A percentile compares a stretch with the other conserved stretches of the same genome.
These are phyloP conservation scores for Fagopyrum tataricum DNA, from an alignment of 148 eudicot species.

Conservation along the genomic window DNA sequence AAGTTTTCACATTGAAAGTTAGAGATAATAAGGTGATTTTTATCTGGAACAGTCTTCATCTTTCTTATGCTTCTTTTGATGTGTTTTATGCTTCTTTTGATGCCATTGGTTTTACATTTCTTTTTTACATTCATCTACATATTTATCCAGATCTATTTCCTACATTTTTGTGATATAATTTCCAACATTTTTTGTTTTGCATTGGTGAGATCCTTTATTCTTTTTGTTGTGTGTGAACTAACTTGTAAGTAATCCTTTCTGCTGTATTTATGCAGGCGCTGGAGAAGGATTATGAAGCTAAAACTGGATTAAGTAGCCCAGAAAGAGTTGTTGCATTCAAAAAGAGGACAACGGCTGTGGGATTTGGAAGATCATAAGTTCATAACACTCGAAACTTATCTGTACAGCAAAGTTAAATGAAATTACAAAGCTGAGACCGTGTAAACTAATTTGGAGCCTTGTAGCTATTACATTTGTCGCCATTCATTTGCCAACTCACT, in stretches of 20 bases:
- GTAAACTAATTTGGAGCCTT: too few species aligned
- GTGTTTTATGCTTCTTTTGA: neutral
- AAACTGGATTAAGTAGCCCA: slow-evolving; percentile 63
- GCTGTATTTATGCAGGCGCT: slow-evolving; percentile 37
- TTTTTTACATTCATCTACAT: too few species aligned
- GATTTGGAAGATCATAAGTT: slow-evolving; percentile 47
- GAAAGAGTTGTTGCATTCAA: slow-evolving; percentile 56
- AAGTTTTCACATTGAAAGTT: too few species aligned
- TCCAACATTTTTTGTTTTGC: too few species aligned
- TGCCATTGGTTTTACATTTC: neutral
- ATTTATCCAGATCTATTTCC: neutral
- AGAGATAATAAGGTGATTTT: too few species aligned
- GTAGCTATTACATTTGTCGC: neutral
- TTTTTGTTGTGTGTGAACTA: too few species aligned
- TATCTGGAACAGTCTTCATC: too few species aligned
- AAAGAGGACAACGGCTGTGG: slow-evolving; percentile 50
- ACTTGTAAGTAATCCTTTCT: neutral
- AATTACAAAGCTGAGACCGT: neutral
- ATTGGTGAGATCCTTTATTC: too few species aligned
- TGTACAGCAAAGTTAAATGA: neutral
- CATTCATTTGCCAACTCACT: neutral
- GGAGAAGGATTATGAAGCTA: slow-evolving; percentile 67
- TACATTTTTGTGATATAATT: too few species aligned
- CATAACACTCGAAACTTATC: slow-evolving; percentile 4
- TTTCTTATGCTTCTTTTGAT: too few species aligned